Conservation (phyloP, 2,329 filamentous ascomycete genomes). For the Delphinella strobiligena region DNA sequence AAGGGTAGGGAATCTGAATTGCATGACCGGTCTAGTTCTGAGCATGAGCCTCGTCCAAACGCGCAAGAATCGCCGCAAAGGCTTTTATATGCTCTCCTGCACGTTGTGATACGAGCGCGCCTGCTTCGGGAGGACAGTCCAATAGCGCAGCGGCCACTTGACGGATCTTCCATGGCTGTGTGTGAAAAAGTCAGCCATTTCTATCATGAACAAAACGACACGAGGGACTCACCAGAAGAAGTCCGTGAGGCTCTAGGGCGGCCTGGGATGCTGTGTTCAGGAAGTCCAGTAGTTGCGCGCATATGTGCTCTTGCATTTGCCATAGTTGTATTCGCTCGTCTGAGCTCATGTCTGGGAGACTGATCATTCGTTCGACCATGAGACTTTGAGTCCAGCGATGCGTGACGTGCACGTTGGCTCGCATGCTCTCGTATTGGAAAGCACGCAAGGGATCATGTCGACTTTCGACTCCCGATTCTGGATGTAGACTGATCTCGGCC, state of each 20-base stretch:
- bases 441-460: too few relatives aligned
- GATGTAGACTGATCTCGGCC: not conserved
- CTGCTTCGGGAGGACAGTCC: not conserved
- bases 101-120: not conserved
- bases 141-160: not conserved
- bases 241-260: not conserved
- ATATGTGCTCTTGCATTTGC: not conserved
- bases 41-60: conserved; percentile 1
- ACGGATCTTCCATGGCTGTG: not conserved
- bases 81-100: not conserved
- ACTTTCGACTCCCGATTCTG: too few relatives aligned
- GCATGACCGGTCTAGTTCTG: too few relatives aligned
- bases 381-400: not conserved
- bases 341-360: too few relatives aligned
- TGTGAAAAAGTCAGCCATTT: not conserved
- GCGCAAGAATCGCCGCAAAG: not conserved
- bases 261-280: not conserved
- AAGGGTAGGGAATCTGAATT: too few relatives aligned
- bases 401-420: not conserved
- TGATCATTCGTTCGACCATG: not conserved
- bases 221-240: not conserved
- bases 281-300: not conserved
- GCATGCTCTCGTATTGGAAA: not conserved
- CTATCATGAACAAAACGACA: not conserved
- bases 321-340: not conserved